phyloP scores from a whole-genome alignment of 148 eudicot species.

The Euryodendron excelsum region DNA sequence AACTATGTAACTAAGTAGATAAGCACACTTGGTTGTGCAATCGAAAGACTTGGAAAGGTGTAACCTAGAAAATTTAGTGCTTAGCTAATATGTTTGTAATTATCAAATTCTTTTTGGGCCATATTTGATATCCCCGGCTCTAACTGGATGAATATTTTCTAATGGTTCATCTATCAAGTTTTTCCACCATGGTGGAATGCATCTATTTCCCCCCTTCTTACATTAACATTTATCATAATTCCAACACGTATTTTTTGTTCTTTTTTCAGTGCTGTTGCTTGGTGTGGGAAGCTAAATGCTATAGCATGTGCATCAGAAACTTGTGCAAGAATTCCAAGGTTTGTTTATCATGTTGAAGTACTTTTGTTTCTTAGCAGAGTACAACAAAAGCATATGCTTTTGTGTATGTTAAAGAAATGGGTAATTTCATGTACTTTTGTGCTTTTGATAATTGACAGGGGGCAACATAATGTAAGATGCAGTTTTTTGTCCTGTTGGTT shows the following conservation, averaged over 20 bases:
- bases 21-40: too few species aligned
- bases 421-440: background rate
- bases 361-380: background rate
- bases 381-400: too few species aligned
- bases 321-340: conserved; percentile 99
- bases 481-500: background rate
- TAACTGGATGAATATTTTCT: too few species aligned
- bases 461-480: background rate
- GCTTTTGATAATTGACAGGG: background rate
- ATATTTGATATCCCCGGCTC: too few species aligned
- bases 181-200: background rate
- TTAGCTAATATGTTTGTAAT: too few species aligned
- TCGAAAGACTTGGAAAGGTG: too few species aligned
- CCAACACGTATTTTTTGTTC: background rate
- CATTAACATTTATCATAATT: background rate
- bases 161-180: too few species aligned
- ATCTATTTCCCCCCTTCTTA: background rate
- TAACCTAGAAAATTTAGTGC: too few species aligned
- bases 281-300: conserved; percentile 98
- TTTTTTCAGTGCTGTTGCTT: conserved; percentile 81
- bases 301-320: conserved; percentile 99
- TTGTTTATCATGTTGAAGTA: conserved; percentile 15
- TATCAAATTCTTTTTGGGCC: too few species aligned
- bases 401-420: too few species aligned
- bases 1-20: too few species aligned